These are phyloP conservation scores for Emergomyces africanus DNA, from an alignment of 2,329 filamentous ascomycete genomes.

Conservation along the genomic window DNA sequence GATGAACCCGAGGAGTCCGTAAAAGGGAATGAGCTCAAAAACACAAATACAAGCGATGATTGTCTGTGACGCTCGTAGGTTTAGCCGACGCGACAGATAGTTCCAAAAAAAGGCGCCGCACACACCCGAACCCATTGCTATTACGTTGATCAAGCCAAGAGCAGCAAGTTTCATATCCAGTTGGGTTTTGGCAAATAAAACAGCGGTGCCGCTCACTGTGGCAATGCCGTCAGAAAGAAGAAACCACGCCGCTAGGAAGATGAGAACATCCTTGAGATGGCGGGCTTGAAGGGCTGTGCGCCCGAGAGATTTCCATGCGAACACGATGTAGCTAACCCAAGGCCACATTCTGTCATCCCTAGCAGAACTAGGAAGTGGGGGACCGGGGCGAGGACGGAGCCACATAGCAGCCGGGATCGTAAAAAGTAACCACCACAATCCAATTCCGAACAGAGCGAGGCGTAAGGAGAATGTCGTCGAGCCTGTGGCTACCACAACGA, in stretches of 20 bases:
- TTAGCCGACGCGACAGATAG: slow-evolving; percentile 56
- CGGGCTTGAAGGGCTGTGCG: slow-evolving; percentile 65
- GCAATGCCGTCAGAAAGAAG: slow-evolving; percentile 87
- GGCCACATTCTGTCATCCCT: slow-evolving; percentile 30
- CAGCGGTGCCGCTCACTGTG: slow-evolving; percentile 85
- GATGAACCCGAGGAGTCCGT: slow-evolving; percentile 78
- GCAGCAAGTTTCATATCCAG: slow-evolving; percentile 81
- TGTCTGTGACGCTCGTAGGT: slow-evolving; percentile 67
- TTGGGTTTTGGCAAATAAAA: slow-evolving; percentile 89
- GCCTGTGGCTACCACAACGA: slow-evolving; percentile 58
- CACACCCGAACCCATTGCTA: slow-evolving; percentile 73
- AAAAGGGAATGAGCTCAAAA: slow-evolving; percentile 86
- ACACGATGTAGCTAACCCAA: slow-evolving; percentile 61
- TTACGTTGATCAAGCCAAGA: slow-evolving; percentile 84
- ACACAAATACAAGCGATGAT: slow-evolving; percentile 83
- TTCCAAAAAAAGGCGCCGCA: slow-evolving; percentile 85
- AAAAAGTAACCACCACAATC: slow-evolving; percentile 86
- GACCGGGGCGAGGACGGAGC: slow-evolving; percentile 78
- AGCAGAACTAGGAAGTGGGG: slow-evolving; percentile 48
- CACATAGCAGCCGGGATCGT: slow-evolving; percentile 79
- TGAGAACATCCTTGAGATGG: slow-evolving; percentile 61
- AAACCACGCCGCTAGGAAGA: slow-evolving; percentile 90
- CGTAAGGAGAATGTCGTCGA: slow-evolving; percentile 78
- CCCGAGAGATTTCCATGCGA: slow-evolving; percentile 77
- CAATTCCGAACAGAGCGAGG: slow-evolving; percentile 74